A percentile compares a stretch with the other conserved stretches of the same genome.
Conservation (phyloP, 108 stramenopile species). For the Conticribra weissflogii region DNA sequence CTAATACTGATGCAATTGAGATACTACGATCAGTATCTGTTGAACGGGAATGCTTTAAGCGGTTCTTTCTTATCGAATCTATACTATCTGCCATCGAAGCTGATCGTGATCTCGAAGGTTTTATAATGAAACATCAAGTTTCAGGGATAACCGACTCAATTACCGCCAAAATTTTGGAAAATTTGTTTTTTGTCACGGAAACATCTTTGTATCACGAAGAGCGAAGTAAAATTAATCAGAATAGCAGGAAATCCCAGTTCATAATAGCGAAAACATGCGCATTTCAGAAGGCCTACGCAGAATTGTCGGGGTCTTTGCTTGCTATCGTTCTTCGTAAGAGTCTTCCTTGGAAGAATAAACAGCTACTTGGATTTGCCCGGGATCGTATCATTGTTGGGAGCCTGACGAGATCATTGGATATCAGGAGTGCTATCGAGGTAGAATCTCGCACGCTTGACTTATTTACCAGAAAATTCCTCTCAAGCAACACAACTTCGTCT, state of each 20-base stretch:
- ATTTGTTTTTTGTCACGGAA: constrained; percentile 32
- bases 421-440: constrained; percentile 27
- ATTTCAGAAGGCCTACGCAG: constrained; percentile 30
- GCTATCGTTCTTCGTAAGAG: constrained; percentile 14
- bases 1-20: constrained; percentile 13
- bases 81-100: constrained; percentile 13
- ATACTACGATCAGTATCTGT: constrained; percentile 17
- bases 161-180: constrained; percentile 12
- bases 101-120: too few species aligned
- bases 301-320: constrained; percentile 22
- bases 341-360: background rate
- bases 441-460: constrained; percentile 3
- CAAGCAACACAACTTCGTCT: background rate
- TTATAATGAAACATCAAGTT: too few species aligned
- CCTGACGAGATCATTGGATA: constrained; percentile 12
- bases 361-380: constrained; percentile 4
- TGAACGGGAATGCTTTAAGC: constrained; percentile 43
- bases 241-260: constrained; percentile 17
- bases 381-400: constrained; percentile 3
- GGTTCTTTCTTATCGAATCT: constrained; percentile 14
- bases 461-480: constrained; percentile 5
- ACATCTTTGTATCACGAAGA: constrained; percentile 29
- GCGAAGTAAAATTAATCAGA: constrained; percentile 5
- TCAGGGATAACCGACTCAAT: too few species aligned
- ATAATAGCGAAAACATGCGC: constrained; percentile 31